phyloP scores from a whole-genome alignment of 108 stramenopile species.

The Mediolabrus comicus region DNA sequence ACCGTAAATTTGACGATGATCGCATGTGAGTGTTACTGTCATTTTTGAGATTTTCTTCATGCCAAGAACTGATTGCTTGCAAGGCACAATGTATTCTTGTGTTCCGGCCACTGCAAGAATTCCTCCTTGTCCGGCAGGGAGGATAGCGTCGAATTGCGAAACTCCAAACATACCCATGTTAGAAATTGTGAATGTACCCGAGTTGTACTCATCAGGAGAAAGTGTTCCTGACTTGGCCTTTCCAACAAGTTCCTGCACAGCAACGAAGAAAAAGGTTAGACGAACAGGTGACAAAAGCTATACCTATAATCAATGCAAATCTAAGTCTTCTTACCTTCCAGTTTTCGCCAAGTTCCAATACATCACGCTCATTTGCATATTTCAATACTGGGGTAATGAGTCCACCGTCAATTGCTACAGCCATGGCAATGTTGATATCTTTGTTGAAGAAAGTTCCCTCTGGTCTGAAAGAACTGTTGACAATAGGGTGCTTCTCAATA shows the following conservation, averaged over 20 bases:
- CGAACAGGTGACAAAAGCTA: background rate
- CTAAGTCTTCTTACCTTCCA: conserved; percentile 74
- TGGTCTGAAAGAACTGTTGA: conserved; percentile 90
- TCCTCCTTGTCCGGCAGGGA: conserved; percentile 87
- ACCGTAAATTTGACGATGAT: conserved; percentile 98
- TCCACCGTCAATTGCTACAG: conserved; percentile 97
- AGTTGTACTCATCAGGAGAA: conserved; percentile 91
- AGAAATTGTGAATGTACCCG: conserved; percentile 96
- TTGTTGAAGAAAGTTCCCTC: conserved; percentile 86
- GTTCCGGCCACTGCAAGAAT: conserved; percentile 96
- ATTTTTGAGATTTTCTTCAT: conserved; percentile 94
- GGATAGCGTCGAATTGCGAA: conserved; percentile 93
- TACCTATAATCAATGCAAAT: background rate
- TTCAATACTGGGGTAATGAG: conserved; percentile 94
- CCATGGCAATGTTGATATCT: conserved; percentile 98
- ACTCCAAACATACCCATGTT: conserved; percentile 99
- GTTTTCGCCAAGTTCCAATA: conserved; percentile 86
- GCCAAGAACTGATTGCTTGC: conserved; percentile 71
- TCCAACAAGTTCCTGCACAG: conserved; percentile 70
- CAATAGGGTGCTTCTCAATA: conserved; percentile 92
- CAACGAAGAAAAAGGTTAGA: background rate
- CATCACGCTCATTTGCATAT: conserved; percentile 90
- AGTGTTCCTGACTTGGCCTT: conserved; percentile 82
- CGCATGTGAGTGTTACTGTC: conserved; percentile 96
- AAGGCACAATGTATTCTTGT: conserved; percentile 77